Base-by-base conservation (phyloP, 306 rosid genomes). In the Vigna angularis region DNA sequence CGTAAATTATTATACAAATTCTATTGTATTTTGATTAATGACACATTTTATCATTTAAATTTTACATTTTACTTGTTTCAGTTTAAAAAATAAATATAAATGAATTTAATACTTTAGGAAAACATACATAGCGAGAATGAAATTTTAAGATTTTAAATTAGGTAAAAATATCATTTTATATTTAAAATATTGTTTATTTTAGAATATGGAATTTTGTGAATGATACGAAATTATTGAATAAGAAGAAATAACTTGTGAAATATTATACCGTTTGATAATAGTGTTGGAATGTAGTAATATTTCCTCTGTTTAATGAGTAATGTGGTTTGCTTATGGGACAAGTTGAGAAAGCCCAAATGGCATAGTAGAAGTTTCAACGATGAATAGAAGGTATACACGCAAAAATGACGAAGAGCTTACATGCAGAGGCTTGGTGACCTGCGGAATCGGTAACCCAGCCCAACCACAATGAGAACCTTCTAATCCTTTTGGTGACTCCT, bases 401-500 rank as follows among this genome's bases (percentile, higher is more conserved):
- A 62, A n/a, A 56, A 66, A 63, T 85, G 92, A 81, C 61, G 85
- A 75, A 45, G 44, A 50, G 65, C 84, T 88, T 83, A 88, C 91
- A 59, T 76, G 18, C 74, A 17, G 5, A 13, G 76, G 50, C 69
- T 59, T 82, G 52, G 75, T 67, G 36, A 72, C 84, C 66, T 51
- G 42, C 38, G 57, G 9, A 56, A 38, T 55, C 57, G 76, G 81
- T 34, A 12, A 20, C 65, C 72, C 15, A 12, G 50, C 15, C 72
- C 15, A 12, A 15, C 15, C 32, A 40, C 18, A 61, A 32, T n/a
- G 47, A 16, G 67, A 36, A 76, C 64, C 75, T 65, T 73, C 73
- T n/a, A 79, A 79, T 53, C 36, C 30, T 61, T 3, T 24, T 5
- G 69, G 78, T 42, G 14, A 42, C 45, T 47, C 24, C 40, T 32